phyloP scores from a whole-genome alignment of 1,284 basidiomycete species.

The Irpex sp. region DNA sequence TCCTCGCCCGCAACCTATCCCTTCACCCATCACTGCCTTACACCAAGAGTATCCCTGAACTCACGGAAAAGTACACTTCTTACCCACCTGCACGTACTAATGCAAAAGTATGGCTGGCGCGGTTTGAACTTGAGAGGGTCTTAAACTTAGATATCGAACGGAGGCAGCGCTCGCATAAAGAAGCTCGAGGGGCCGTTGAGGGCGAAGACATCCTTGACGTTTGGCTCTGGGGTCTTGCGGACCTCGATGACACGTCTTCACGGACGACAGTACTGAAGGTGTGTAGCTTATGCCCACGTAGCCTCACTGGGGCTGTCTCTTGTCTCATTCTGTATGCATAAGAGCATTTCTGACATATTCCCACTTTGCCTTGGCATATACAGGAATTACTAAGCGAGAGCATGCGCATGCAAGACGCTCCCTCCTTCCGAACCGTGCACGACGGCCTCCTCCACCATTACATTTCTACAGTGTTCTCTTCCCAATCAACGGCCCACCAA shows the following conservation, averaged over 20 bases:
- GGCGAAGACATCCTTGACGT: constrained; percentile 36
- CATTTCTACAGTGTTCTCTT: constrained; percentile 26
- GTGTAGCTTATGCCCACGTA: not conserved
- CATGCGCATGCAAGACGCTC: constrained; percentile 37
- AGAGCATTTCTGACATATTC: not conserved
- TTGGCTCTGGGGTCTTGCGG: constrained; percentile 48
- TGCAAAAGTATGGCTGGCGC: constrained; percentile 48
- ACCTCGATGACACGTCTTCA: not conserved
- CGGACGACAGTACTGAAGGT: not conserved
- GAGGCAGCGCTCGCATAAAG: constrained; percentile 34
- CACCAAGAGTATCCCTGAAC: constrained; percentile 33
- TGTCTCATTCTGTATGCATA: not conserved
- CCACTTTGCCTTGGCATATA: constrained; percentile 4
- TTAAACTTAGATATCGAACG: constrained; percentile 25
- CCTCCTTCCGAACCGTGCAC: constrained; percentile 37
- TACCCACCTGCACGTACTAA: constrained; percentile 24
- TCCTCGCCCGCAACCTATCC: constrained; percentile 30
- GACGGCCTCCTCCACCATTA: constrained; percentile 46
- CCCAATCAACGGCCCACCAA: constrained; percentile 17
- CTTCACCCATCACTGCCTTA: constrained; percentile 28
- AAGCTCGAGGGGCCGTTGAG: constrained; percentile 36
- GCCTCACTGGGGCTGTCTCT: not conserved
- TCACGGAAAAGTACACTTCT: constrained; percentile 44
- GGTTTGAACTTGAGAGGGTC: constrained; percentile 42
- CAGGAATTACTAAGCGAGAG: constrained; percentile 48